Percentiles rank a stretch among this genome's conserved stretches.
phyloP scores from a whole-genome alignment of 305 asterid species.

The Rubia balearica region DNA sequence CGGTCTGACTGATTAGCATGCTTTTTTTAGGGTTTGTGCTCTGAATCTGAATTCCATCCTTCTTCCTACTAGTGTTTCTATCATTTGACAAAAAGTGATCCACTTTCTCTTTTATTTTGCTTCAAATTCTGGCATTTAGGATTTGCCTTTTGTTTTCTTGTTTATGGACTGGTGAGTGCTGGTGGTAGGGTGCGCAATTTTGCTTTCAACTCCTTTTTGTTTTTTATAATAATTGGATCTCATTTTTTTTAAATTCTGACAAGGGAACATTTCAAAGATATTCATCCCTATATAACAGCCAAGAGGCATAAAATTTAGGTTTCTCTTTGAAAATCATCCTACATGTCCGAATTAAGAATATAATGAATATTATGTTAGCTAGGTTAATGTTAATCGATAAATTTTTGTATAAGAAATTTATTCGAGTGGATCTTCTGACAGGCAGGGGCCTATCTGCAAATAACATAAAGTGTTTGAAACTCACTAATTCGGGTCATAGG shows the following conservation, averaged over 20 bases:
- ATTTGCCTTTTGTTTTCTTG: slow-evolving; percentile 1
- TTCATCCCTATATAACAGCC: background rate
- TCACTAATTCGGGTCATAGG: too few relatives aligned
- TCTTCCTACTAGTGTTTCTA: slow-evolving; percentile 8
- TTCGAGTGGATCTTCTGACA: too few relatives aligned
- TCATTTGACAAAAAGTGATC: slow-evolving; percentile 13
- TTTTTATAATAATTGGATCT: too few relatives aligned
- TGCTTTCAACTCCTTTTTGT: background rate
- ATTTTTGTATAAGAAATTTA: too few relatives aligned
- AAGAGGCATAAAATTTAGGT: background rate
- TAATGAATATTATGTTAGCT: too few relatives aligned
- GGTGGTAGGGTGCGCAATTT: background rate
- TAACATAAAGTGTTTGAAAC: too few relatives aligned
- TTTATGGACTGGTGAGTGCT: background rate
- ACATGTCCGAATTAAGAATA: too few relatives aligned
- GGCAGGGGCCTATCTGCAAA: too few relatives aligned
- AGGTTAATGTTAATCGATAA: too few relatives aligned
- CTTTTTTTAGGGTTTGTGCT: slow-evolving; percentile 15
- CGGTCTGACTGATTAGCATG: slow-evolving; percentile 14
- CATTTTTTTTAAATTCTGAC: background rate
- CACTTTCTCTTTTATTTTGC: background rate
- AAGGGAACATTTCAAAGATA: background rate
- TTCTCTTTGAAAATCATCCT: background rate
- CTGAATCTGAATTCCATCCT: slow-evolving; percentile 3
- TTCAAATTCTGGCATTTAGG: slow-evolving; percentile 1